Evolutionary conservation across 2,329 filamentous ascomycete genomes (phyloP), one percentile per base, ranked within the genome.

Genomic region (Neurospora sp.): DNA sequence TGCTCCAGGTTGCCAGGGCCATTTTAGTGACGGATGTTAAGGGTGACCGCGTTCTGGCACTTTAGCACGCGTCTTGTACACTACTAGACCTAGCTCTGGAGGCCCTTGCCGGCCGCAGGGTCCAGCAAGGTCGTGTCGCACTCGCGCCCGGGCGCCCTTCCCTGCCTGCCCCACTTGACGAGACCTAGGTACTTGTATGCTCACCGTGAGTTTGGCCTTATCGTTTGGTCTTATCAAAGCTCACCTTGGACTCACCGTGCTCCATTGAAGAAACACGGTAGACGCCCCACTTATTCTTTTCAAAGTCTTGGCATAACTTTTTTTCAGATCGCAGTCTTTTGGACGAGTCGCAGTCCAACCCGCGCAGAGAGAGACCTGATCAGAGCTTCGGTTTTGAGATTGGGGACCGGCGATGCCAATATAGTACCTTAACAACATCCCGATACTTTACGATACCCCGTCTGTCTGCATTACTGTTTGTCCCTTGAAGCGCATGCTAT

Each of bases 211-310:
- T 15, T 17, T 2, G 11, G 9, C n/a, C 42, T 23, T 52, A 23
- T 52, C 43, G 43, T 0, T 52, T 52, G 10, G 19, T 2, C 43
- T 52, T 52, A 52, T 52, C 52, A 36, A 2, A 5, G 19, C 23
- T 62, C 28, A 62, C 52, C 52, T 5, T 62, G 52, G 15, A 3
- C 52, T 62, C 52, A 62, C 52, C 52, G 28, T 62, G 19, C 46
- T 33, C 23, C 46, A 7, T 28, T 4, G 1, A 28, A 28, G 46
- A 8, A 58, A 17, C 13, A 62, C 52, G 52, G 7, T 62, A 17
- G 3, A 36, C n/a, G 28, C 33, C 71, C 73, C 74, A 73, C 71
- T 73, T 66, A 33, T 68, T 68, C 73, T 75, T 76, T 76, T 74
- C 70, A 11, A 15, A 38, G 70, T 68, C 67, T 62, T 69, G 70